These are phyloP conservation scores for Tripterygium wilfordii DNA, from an alignment of 177 flowering plant species.

Conservation along the genomic window DNA sequence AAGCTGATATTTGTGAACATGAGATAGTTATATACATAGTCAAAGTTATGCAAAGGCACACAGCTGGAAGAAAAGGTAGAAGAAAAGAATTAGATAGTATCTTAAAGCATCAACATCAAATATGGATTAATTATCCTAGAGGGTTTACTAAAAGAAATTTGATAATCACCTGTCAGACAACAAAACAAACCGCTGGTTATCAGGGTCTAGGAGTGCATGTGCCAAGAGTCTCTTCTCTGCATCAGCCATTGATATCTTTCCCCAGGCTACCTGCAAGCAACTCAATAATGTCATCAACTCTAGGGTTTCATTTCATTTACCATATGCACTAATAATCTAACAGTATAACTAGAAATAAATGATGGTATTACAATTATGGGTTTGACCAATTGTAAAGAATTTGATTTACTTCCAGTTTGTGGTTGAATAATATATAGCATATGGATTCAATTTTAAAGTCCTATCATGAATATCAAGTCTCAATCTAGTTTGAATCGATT, in stretches of 20 bases:
- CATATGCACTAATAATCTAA: background rate
- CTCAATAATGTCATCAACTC: background rate
- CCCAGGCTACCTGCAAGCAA: constrained; percentile 70
- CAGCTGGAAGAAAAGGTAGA: constrained; percentile 50
- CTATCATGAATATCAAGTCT: too few species aligned
- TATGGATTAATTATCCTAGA: background rate
- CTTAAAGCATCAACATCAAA: constrained; percentile 1
- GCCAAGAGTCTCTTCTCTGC: constrained; percentile 77
- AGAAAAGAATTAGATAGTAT: background rate
- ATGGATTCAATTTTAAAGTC: too few species aligned
- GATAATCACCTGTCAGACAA: constrained; percentile 71
- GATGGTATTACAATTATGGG: too few species aligned
- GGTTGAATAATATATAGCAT: too few species aligned
- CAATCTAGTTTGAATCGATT: too few species aligned
- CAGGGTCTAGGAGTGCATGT: constrained; percentile 66
- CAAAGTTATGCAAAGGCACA: constrained; percentile 68
- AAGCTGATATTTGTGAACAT: constrained; percentile 72
- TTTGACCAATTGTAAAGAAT: too few species aligned
- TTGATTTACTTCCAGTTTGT: too few species aligned
- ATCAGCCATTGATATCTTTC: constrained; percentile 77
- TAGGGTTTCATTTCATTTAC: background rate
- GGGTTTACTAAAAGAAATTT: background rate
- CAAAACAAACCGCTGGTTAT: constrained; percentile 76
- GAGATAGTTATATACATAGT: constrained; percentile 68
- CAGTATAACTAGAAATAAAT: too few species aligned